Conservation (phyloP, 805 yeast genomes). For the Saccharomyces eubayanus region DNA sequence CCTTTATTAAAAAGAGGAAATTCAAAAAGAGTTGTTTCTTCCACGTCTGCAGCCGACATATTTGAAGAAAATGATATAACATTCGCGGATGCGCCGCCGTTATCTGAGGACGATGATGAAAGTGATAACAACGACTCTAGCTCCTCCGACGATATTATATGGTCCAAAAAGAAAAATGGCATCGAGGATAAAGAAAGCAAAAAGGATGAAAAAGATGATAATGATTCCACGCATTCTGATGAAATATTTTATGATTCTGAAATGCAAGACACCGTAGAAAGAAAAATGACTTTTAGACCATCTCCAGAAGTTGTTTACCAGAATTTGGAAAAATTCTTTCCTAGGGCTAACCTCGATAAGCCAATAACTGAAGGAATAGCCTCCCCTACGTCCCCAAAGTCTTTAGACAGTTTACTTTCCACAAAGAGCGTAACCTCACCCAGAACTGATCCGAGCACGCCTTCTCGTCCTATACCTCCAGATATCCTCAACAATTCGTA, state of each 20-base stretch:
- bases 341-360: conserved; percentile 82
- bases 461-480: neutral
- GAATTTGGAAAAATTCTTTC: conserved; percentile 86
- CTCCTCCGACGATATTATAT: conserved; percentile 21
- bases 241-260: conserved; percentile 7
- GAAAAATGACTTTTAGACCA: conserved; percentile 74
- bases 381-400: conserved; percentile 48
- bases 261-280: conserved; percentile 3
- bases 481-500: neutral
- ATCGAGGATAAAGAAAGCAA: neutral
- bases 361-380: conserved; percentile 72
- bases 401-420: conserved; percentile 12
- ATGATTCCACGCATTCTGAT: conserved; percentile 2
- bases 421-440: neutral
- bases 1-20: conserved; percentile 23
- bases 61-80: conserved; percentile 65
- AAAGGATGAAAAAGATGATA: neutral
- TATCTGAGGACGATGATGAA: conserved; percentile 47
- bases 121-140: conserved; percentile 17
- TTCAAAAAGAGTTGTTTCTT: conserved; percentile 30
- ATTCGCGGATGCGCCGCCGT: conserved; percentile 65
- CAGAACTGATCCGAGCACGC: neutral
- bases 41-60: conserved; percentile 38
- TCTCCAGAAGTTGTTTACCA: conserved; percentile 90
- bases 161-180: conserved; percentile 11